phyloP scores from a whole-genome alignment of 257 asterid species.

The Solanum okadae region DNA sequence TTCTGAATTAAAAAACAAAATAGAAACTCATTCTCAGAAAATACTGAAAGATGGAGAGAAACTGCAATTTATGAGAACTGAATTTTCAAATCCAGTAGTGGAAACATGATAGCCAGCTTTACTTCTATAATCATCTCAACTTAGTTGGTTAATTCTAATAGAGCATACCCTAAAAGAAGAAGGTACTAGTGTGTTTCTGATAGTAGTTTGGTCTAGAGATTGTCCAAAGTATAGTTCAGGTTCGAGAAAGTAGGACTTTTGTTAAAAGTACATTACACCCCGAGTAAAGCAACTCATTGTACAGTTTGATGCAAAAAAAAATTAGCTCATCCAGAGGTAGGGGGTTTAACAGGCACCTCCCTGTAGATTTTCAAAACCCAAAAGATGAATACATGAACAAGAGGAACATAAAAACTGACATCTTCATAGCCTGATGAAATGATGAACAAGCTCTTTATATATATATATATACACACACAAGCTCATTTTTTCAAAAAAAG shows the following conservation, averaged over 20 bases:
- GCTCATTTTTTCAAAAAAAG: not conserved
- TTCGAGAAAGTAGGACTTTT: not conserved
- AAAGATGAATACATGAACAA: not conserved
- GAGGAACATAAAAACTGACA: not conserved
- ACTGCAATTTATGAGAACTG: not conserved
- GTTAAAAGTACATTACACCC: not conserved
- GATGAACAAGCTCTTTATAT: not conserved
- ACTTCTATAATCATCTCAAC: not conserved
- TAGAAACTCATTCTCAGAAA: not conserved
- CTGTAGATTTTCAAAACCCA: not conserved
- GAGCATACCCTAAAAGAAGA: not conserved
- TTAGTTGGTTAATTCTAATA: not conserved
- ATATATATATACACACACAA: not conserved
- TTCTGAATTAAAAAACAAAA: constrained; percentile 19
- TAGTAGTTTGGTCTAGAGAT: not conserved
- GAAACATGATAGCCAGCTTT: not conserved
- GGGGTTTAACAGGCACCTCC: not conserved
- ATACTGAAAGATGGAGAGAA: not conserved
- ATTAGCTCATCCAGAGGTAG: not conserved
- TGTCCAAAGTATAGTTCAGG: not conserved
- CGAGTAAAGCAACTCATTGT: not conserved
- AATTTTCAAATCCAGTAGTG: not conserved
- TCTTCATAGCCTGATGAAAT: not conserved
- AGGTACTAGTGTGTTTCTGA: not conserved
- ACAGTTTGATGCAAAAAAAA: not conserved